Conservation (phyloP, 176 grass and related monocot genomes). For the Rhynchospora tenuis region DNA sequence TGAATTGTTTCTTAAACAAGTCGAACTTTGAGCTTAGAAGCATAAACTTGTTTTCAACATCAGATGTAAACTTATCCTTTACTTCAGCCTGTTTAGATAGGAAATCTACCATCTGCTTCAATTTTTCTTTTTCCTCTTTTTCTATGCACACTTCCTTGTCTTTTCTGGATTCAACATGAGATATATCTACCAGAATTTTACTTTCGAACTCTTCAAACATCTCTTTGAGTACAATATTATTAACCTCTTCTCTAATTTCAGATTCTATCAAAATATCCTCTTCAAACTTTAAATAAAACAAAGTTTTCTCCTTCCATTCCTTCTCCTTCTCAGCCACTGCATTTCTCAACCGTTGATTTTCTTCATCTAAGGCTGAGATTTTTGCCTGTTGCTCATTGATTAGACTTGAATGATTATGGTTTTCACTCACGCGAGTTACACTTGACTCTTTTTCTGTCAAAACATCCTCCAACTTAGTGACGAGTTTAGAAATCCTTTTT, state of each 20-base stretch:
- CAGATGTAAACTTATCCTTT: conserved; percentile 23
- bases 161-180: conserved; percentile 11
- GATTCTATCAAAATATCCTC: conserved; percentile 17
- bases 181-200: conserved; percentile 7
- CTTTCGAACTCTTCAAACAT: conserved; percentile 18
- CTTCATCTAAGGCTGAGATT: background rate
- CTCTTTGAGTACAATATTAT: conserved; percentile 27
- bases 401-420: conserved; percentile 13
- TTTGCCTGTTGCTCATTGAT: conserved; percentile 7
- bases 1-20: conserved; percentile 6
- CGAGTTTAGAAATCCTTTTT: conserved; percentile 21
- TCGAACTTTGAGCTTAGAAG: conserved; percentile 18
- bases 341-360: conserved; percentile 26
- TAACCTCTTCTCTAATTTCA: conserved; percentile 22
- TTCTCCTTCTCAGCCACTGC: conserved; percentile 18
- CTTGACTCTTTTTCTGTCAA: conserved; percentile 20
- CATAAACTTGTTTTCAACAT: conserved; percentile 22
- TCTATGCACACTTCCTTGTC: conserved; percentile 16
- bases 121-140: conserved; percentile 28
- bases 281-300: conserved; percentile 13
- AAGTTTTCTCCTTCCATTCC: background rate
- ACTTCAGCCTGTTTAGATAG: conserved; percentile 8
- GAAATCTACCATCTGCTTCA: conserved; percentile 25
- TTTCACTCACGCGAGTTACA: background rate
- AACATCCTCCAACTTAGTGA: conserved; percentile 21